Conservation (phyloP, 2,329 filamentous ascomycete species). For the Ascochyta clinopodiicola region DNA sequence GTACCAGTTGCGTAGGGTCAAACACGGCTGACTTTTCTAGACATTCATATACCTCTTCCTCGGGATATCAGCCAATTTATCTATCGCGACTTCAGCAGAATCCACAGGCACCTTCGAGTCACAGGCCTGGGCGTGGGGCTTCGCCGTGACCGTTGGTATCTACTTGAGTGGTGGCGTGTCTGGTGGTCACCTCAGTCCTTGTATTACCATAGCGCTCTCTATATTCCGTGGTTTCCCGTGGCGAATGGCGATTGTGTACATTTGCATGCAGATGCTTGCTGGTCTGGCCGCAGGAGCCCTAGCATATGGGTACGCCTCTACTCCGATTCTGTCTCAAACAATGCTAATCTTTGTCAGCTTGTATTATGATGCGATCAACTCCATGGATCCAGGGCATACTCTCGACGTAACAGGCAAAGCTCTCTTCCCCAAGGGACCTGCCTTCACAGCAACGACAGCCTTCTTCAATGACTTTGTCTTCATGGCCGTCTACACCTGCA, state of each 20-base stretch:
- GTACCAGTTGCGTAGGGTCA: background rate
- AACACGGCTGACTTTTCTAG: constrained; percentile 35
- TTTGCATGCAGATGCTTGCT: constrained; percentile 60
- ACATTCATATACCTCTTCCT: constrained; percentile 47
- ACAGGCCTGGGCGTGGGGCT: constrained; percentile 56
- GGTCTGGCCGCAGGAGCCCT: constrained; percentile 56
- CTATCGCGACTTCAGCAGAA: constrained; percentile 56
- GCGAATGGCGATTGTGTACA: constrained; percentile 58
- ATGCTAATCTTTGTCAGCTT: constrained; percentile 31
- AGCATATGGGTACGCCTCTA: constrained; percentile 52
- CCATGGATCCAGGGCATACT: constrained; percentile 58
- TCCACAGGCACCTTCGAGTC: constrained; percentile 43
- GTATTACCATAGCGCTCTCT: constrained; percentile 51
- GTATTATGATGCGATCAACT: constrained; percentile 63
- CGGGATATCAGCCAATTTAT: constrained; percentile 59
- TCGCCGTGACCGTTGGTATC: constrained; percentile 61
- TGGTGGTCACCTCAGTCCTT: constrained; percentile 58
- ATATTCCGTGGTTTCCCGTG: constrained; percentile 67
- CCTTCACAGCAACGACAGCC: constrained; percentile 69
- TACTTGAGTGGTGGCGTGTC: constrained; percentile 56
- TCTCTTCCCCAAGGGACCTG: constrained; percentile 65
- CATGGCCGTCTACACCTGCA: constrained; percentile 70
- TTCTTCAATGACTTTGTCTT: constrained; percentile 76
- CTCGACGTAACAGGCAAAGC: constrained; percentile 53
- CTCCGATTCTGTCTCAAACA: constrained; percentile 48